These are phyloP conservation scores for Apiospora koreana DNA, from an alignment of 2,329 filamentous ascomycete species.

Conservation along the genomic window DNA sequence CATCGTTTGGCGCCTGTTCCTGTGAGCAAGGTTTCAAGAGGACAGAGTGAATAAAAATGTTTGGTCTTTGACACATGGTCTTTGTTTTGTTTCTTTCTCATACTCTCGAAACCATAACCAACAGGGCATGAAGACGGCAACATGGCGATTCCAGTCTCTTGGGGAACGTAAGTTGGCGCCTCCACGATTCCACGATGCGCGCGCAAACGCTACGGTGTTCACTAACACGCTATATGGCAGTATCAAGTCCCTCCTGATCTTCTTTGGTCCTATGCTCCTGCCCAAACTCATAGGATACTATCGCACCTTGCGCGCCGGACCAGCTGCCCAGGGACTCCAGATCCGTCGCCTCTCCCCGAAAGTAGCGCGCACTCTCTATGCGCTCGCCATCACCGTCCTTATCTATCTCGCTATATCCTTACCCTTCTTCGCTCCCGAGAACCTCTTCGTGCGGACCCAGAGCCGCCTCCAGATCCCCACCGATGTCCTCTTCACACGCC, in stretches of 20 bases:
- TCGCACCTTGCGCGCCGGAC: conserved; percentile 52
- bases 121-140: conserved; percentile 3
- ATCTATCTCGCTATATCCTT: conserved; percentile 62
- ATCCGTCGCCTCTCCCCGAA: conserved; percentile 56
- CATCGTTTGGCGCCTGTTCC: conserved; percentile 1
- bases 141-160: conserved; percentile 13
- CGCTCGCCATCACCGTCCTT: conserved; percentile 55
- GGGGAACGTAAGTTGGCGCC: conserved; percentile 16
- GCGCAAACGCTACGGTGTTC: background rate
- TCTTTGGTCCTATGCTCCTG: conserved; percentile 72
- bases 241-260: conserved; percentile 56
- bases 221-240: conserved; percentile 32
- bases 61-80: background rate
- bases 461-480: conserved; percentile 85
- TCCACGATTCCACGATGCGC: background rate
- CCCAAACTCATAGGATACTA: conserved; percentile 68
- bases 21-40: background rate
- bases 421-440: conserved; percentile 70
- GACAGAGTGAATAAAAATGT: conserved; percentile 1
- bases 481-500: conserved; percentile 79
- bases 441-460: conserved; percentile 76
- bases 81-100: background rate
- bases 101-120: background rate
- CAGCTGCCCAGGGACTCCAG: conserved; percentile 44
- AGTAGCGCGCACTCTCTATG: conserved; percentile 57